Conservation (phyloP, 192 early-diverging fungal species). For the Phlyctochytrium planicorne region DNA sequence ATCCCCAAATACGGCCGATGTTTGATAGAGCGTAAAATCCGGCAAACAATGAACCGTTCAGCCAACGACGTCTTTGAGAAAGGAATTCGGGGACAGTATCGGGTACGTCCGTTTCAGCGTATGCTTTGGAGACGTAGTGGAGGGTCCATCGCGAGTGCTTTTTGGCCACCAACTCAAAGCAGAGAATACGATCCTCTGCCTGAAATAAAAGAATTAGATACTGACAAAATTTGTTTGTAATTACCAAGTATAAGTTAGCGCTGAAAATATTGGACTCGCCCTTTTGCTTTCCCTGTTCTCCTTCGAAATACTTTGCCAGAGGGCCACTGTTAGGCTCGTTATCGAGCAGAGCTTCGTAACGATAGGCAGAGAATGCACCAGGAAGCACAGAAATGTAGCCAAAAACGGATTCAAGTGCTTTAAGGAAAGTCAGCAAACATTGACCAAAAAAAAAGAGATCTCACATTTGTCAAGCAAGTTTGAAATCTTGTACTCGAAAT, state of each 20-base stretch:
- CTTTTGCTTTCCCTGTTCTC: slow-evolving; percentile 55
- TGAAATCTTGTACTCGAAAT: slow-evolving; percentile 98
- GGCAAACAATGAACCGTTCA: slow-evolving; percentile 85
- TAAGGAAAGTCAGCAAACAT: slow-evolving; percentile 50
- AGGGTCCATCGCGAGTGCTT: slow-evolving; percentile 62
- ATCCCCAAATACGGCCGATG: slow-evolving; percentile 62
- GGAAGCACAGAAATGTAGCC: slow-evolving; percentile 95
- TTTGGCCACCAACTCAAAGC: slow-evolving; percentile 78
- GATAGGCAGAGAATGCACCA: slow-evolving; percentile 80
- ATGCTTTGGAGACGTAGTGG: slow-evolving; percentile 66
- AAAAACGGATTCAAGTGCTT: slow-evolving; percentile 84
- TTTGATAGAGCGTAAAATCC: slow-evolving; percentile 69
- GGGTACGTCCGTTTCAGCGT: slow-evolving; percentile 78
- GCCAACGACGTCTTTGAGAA: slow-evolving; percentile 76
- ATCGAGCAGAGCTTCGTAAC: slow-evolving; percentile 61
- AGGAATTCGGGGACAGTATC: slow-evolving; percentile 71
- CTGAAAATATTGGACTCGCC: slow-evolving; percentile 49
- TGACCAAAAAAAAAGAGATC: not conserved
- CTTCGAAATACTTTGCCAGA: slow-evolving; percentile 72
- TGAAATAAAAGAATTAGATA: not conserved
- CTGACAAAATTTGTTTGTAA: slow-evolving; percentile 2
- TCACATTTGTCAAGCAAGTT: slow-evolving; percentile 80
- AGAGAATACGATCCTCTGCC: slow-evolving; percentile 76
- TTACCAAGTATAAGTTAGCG: slow-evolving; percentile 67
- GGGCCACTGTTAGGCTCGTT: slow-evolving; percentile 57